Evolutionary conservation across 148 eudicot species (phyloP), one percentile per base, ranked within the genome.

Genomic region (Camellia granthamiana): DNA sequence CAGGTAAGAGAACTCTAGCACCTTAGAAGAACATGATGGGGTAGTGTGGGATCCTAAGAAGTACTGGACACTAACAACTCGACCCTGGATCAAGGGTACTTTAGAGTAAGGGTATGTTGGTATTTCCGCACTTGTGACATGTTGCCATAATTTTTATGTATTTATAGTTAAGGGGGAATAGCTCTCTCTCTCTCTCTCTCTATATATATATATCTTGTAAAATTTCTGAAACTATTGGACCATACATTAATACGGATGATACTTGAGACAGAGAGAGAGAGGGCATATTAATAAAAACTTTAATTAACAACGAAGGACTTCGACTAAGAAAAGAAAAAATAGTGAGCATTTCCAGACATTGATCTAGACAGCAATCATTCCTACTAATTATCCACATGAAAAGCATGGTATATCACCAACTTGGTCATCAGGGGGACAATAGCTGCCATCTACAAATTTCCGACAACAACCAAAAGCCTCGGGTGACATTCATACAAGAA

Each of bases 391-490:
- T 21, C 54, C 42, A 67, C 41, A 38, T 3, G 2, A 43, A n/a
- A 10, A 54, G 65, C 52, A 66, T 58, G 47, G 14, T 58, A 19
- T 16, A 69, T 54, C 71, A 85, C 83, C 52, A 79, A 91, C 94
- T 92, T 91, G 94, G 78, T 91, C 94, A 87, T 91, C 91, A 55
- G 94, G 94, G 67, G 94, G 94, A 76, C 92, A 89, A 82, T 89
- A 91, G 76, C 86, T 89, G 21, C 87, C 88, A 86, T 91, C 85
- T 56, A 77, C 79, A 77, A 88, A 91, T 81, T 90, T 91, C 55
- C 92, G 87, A 82, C 94, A 91, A 74, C 94, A 91, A 47, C 94
- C 92, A 84, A 91, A 91, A 78, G 94, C 94, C 84, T 91, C 94
- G 46, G 94, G 94, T 43, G 94, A 91, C 75, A 91, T 60, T 92